These are phyloP conservation scores for Ziziphus jujuba DNA, from an alignment of 306 rosid species.

Conservation along the genomic window DNA sequence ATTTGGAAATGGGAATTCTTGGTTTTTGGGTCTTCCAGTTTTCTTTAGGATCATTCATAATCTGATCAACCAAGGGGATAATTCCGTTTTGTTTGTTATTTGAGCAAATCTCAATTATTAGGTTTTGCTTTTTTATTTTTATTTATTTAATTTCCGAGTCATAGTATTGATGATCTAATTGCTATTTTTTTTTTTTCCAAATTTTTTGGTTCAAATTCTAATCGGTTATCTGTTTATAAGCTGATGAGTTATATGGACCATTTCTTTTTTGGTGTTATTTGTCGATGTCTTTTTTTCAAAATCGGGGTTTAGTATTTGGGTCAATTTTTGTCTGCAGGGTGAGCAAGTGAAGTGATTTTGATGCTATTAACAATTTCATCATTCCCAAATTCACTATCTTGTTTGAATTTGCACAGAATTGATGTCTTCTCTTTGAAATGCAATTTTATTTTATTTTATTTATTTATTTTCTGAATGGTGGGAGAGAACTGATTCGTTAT, in stretches of 20 bases:
- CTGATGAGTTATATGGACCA: background rate
- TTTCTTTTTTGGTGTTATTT: background rate
- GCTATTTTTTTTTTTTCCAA: background rate
- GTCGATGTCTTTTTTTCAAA: background rate
- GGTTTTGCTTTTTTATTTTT: background rate
- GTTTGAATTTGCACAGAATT: background rate
- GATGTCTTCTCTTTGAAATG: background rate
- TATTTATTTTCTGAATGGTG: background rate
- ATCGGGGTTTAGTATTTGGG: background rate
- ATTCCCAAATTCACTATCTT: background rate
- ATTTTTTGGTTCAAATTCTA: background rate
- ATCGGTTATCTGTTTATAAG: background rate
- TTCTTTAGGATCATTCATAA: background rate
- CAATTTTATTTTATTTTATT: background rate
- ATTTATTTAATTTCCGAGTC: background rate
- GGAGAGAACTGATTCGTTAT: background rate
- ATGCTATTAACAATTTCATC: background rate
- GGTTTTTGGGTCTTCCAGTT: slow-evolving; percentile 1
- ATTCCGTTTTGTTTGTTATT: background rate
- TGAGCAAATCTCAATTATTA: background rate
- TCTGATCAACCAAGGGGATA: background rate
- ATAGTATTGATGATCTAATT: slow-evolving; percentile 21
- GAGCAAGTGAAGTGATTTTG: background rate
- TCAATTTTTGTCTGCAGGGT: background rate
- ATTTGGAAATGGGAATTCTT: background rate